A percentile compares a stretch with the other conserved stretches of the same genome.
phyloP scores from a whole-genome alignment of 23 red algal species.

The Gracilaria gracilis region DNA sequence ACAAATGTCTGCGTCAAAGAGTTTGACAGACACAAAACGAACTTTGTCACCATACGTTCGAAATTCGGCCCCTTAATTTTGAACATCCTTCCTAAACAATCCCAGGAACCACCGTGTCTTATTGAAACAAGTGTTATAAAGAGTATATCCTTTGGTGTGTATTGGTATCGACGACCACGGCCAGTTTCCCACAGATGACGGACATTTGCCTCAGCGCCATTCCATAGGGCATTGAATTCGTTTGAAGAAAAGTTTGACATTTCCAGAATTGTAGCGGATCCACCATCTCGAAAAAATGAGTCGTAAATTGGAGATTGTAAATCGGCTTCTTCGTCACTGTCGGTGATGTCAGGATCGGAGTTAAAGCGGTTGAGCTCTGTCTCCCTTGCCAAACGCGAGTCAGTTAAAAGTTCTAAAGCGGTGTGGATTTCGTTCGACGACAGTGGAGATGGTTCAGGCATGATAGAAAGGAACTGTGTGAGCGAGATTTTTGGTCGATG shows the following conservation, averaged over 20 bases:
- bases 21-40: background rate
- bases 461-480: too few relatives aligned
- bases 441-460: too few relatives aligned
- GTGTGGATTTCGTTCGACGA: background rate
- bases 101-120: background rate
- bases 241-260: background rate
- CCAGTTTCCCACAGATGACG: background rate
- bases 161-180: background rate
- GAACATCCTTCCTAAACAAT: background rate
- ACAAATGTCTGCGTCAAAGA: background rate
- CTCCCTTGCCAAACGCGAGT: background rate
- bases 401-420: background rate
- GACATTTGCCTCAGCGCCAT: too few relatives aligned
- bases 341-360: background rate
- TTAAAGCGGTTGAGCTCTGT: background rate
- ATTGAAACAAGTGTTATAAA: background rate
- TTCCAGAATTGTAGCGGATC: too few relatives aligned
- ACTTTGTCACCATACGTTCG: background rate
- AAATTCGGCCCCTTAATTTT: background rate
- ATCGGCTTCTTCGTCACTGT: constrained; percentile 2
- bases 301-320: background rate
- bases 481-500: too few relatives aligned
- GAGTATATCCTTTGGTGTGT: background rate
- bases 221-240: constrained; percentile 26
- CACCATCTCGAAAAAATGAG: background rate